Base-by-base conservation (phyloP, 2,329 filamentous ascomycete species). In the Venturia asperata region DNA sequence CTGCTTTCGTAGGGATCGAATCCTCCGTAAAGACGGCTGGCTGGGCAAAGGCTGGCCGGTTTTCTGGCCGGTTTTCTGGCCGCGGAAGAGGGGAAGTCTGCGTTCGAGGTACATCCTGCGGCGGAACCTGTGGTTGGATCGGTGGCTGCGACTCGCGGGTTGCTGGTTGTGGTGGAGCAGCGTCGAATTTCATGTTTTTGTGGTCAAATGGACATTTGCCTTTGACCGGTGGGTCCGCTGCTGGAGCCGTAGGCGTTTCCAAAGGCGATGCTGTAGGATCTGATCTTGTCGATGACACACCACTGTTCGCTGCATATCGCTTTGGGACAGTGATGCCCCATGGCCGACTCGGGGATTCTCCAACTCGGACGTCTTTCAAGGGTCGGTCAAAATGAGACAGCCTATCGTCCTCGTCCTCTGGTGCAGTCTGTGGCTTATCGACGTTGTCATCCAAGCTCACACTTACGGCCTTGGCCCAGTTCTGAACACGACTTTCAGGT, bases 281-380 rank as follows among this genome's bases (percentile, higher is more conserved):
- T 68, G 72, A 76, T 67, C 73, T 72, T 19, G 75, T 74, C 6
- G 77, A 79, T 27, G 19, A 4, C 10, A 72, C 5, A 30, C 47
- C 47, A 21, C 65, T 39, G 15, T 43, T 60, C 15, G 27, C 42
- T 52, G 76, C 73, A 66, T 79, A 81, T 67, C 77, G 76, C n/a
- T 75, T 75, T 2, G 92, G 92, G 0, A 97, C 87, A 5, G 86
- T 85, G 63, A 97, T 96, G 6, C 92, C 92, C 92, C 92, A 97
- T 17, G 93, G 93, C 56, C 93, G 83, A 74, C 90, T 96, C 5
- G 93, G 93, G 17, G 91, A 96, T 76, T 97, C 93, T 55, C 93
- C 93, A 27, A 97, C 87, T n/a, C 93, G 84, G 11, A 97, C 85
- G 70, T 97, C 93, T 72, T 93, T 91, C 63, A 97, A 76, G 0